phyloP scores from a whole-genome alignment of 164 flowering plant species.

The Berberis thunbergii region DNA sequence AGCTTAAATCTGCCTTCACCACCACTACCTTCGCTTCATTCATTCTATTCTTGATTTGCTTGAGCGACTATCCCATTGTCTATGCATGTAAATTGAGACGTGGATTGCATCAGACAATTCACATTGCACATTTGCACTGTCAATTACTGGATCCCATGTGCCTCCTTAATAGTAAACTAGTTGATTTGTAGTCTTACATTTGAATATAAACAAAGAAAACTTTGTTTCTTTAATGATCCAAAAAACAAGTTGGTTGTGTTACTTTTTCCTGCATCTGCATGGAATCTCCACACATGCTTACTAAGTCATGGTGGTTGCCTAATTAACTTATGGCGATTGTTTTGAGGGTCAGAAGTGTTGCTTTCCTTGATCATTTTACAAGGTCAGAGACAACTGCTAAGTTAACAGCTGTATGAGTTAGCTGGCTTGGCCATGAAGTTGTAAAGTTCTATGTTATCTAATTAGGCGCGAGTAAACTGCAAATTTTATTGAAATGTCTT shows the following conservation, averaged over 20 bases:
- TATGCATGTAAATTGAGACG: too few species aligned
- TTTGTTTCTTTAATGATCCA: not conserved
- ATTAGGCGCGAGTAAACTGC: too few species aligned
- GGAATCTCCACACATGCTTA: conserved; percentile 1
- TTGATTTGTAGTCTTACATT: not conserved
- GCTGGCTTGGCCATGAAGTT: not conserved
- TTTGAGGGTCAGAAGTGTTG: not conserved
- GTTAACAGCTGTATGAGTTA: not conserved
- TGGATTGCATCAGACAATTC: too few species aligned
- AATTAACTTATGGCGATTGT: not conserved
- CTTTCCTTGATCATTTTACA: not conserved
- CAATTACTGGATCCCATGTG: too few species aligned
- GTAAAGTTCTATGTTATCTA: too few species aligned
- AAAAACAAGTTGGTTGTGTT: not conserved
- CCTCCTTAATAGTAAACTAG: not conserved
- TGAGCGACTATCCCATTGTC: too few species aligned
- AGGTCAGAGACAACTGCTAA: too few species aligned
- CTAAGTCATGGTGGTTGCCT: not conserved
- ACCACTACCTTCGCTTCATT: too few species aligned
- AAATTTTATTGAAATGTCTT: too few species aligned
- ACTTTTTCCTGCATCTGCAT: not conserved
- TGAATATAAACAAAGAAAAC: not conserved
- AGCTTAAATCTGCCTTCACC: too few species aligned
- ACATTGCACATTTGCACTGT: too few species aligned
- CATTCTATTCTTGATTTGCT: too few species aligned